A percentile compares a stretch with the other conserved stretches of the same genome.
Conservation (phyloP, 2,329 filamentous ascomycete genomes). For the Xylaria sp. region DNA sequence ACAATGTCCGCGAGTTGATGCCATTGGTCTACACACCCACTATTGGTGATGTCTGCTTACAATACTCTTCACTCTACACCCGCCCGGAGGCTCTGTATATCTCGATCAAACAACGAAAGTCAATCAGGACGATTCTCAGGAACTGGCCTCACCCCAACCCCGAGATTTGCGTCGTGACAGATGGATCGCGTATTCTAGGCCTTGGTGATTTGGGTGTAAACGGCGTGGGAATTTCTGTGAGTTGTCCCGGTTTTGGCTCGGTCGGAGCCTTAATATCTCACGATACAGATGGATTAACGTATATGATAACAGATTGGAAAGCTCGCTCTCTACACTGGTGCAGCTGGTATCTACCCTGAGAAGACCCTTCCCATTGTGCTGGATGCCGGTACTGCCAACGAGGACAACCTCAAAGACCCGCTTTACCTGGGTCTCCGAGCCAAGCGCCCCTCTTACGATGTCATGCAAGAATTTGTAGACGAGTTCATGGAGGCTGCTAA, state of each 20-base stretch:
- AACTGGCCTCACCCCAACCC: slow-evolving; percentile 94
- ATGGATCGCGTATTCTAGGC: slow-evolving; percentile 91
- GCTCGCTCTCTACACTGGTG: slow-evolving; percentile 92
- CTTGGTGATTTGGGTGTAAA: slow-evolving; percentile 96
- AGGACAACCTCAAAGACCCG: slow-evolving; percentile 72
- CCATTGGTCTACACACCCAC: slow-evolving; percentile 88
- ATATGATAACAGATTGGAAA: slow-evolving; percentile 76
- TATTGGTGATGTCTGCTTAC: slow-evolving; percentile 94
- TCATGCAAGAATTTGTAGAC: slow-evolving; percentile 92
- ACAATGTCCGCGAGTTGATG: slow-evolving; percentile 81
- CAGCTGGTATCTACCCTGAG: slow-evolving; percentile 90
- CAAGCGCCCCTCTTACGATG: slow-evolving; percentile 78
- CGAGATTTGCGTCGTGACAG: slow-evolving; percentile 96
- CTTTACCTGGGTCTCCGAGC: slow-evolving; percentile 91
- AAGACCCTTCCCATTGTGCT: slow-evolving; percentile 80
- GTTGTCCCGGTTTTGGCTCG: slow-evolving; percentile 46
- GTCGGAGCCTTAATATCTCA: slow-evolving; percentile 14
- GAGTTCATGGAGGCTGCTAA: slow-evolving; percentile 94
- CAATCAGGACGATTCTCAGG: slow-evolving; percentile 84
- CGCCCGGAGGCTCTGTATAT: slow-evolving; percentile 96
- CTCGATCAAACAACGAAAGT: slow-evolving; percentile 92
- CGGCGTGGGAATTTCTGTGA: slow-evolving; percentile 93
- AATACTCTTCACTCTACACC: slow-evolving; percentile 96
- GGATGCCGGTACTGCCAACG: slow-evolving; percentile 73
- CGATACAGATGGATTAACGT: slow-evolving; percentile 43